These are phyloP conservation scores for Candida ortonii DNA, from an alignment of 805 yeast genomes.

Conservation along the genomic window DNA sequence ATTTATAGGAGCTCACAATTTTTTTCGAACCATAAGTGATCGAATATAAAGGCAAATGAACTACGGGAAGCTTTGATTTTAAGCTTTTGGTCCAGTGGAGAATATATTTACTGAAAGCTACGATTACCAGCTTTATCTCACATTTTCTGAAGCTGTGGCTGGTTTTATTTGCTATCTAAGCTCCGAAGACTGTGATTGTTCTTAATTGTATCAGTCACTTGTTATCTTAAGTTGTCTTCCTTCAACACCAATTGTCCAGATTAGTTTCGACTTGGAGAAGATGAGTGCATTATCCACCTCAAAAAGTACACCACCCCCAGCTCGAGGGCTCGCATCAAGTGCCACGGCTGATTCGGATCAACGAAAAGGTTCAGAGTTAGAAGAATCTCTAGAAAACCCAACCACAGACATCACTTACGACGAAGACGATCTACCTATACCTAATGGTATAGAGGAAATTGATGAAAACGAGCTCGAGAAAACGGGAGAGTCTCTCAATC, in stretches of 20 bases:
- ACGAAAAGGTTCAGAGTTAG: slow-evolving; percentile 10
- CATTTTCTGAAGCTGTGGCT: no score
- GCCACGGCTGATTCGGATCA: no score
- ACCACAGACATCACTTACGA: slow-evolving; percentile 26
- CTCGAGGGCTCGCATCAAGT: slow-evolving; percentile 1
- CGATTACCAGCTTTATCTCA: neutral
- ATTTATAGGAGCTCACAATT: no score
- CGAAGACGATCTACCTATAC: slow-evolving; percentile 33
- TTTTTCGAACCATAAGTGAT: neutral
- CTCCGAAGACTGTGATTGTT: slow-evolving; percentile 6
- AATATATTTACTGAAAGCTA: no score
- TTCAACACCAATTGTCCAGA: neutral
- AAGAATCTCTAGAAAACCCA: slow-evolving; percentile 8
- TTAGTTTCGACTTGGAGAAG: neutral
- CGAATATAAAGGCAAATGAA: slow-evolving; percentile 4
- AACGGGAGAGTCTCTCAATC: slow-evolving; percentile 67
- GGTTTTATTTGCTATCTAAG: no score
- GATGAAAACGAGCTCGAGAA: slow-evolving; percentile 37
- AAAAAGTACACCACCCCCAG: no score
- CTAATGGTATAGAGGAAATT: slow-evolving; percentile 35
- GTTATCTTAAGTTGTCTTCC: neutral
- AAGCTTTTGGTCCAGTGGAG: neutral
- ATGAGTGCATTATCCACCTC: no score
- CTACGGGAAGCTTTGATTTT: neutral
- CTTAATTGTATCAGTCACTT: slow-evolving; percentile 7